Base-by-base conservation (phyloP, 257 asterid species). In the Solanum ossicruentum region DNA sequence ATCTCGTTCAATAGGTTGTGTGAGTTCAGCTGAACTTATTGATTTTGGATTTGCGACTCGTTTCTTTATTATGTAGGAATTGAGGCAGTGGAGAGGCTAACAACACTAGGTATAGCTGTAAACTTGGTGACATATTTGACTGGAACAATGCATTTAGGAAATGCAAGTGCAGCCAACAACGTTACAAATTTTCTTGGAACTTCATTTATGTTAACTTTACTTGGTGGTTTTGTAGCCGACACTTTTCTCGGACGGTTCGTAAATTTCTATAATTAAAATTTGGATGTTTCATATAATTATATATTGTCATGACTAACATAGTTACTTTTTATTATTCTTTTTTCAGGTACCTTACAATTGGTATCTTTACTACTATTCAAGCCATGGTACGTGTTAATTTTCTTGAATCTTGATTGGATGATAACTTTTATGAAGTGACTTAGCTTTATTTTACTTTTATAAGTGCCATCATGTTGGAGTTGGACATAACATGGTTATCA, bases 181-280 rank as follows among this genome's bases (percentile, higher is more conserved):
- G 97, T 92, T 28, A 95, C 99, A 7, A 94, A 95, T 87, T 95
- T 95, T 65, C 94, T 95, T 49, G 99, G 99, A 54, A 95, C 97
- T 20, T 95, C 98, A 43, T 95, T 94, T 85, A 94, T 93, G 97
- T 92, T 95, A 6, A 90, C 92, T 79, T 85, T 95, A 89, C 91
- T 95, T 23, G 98, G 97, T n/a, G 99, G 98, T 2, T 95, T 95
- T 88, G 45, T 92, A 3, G 99, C 98, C 4, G 99, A 95, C 85
- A 94, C 99, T 7, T 95, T 80, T 49, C 86, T 95, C 45, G 97
- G 98, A 81, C 93, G 99, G 98, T 94, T 73, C 70, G 69, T 66
- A 2, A 49, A 28, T 70, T 20, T 85, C 63, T 15, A 0, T 54
- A 18, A 3, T 28, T 12, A 49, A 17, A 65, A 16, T 51, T 49